A percentile compares a stretch with the other conserved stretches of the same genome.
Evolutionary conservation across 2,329 filamentous ascomycete species (phyloP).

Genomic region (Verticillium nonalfalfae): DNA sequence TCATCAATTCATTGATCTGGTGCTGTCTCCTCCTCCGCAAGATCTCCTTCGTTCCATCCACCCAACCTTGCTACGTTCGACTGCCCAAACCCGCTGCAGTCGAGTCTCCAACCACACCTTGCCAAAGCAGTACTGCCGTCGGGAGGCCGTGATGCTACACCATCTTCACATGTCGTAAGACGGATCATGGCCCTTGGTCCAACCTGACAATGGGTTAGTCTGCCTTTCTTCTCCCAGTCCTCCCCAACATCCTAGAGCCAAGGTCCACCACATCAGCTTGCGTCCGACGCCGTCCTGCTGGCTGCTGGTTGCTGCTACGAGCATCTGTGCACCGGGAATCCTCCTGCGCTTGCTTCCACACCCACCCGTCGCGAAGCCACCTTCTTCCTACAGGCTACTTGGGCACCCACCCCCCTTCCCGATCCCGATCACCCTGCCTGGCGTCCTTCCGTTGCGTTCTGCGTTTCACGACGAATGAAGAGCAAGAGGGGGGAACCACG

Average conservation of each 20-base stretch:
- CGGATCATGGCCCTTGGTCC: slow-evolving; percentile 25
- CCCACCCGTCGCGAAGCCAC: slow-evolving; percentile 4
- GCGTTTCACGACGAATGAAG: slow-evolving; percentile 22
- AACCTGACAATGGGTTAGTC: slow-evolving; percentile 28
- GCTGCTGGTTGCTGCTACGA: neutral
- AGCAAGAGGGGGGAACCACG: neutral
- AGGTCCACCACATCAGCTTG: slow-evolving; percentile 1
- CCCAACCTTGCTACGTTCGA: slow-evolving; percentile 1
- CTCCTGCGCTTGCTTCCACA: slow-evolving; percentile 11
- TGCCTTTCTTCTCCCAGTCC: neutral
- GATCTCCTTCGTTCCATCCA: neutral
- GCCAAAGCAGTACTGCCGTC: neutral
- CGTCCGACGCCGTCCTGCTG: neutral
- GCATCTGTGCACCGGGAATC: slow-evolving; percentile 12
- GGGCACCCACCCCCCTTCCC: slow-evolving; percentile 9
- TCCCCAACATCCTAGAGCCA: neutral
- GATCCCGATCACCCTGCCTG: neutral
- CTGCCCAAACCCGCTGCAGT: neutral
- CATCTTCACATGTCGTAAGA: slow-evolving; percentile 13
- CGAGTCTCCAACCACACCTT: neutral
- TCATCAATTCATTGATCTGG: neutral
- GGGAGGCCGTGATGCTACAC: neutral
- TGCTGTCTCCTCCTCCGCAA: neutral
- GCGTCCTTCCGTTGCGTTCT: slow-evolving; percentile 3
- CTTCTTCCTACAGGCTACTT: neutral